Evolutionary conservation across 495 filamentous ascomycete species (phyloP).

Genomic region (Podospora anserina): DNA sequence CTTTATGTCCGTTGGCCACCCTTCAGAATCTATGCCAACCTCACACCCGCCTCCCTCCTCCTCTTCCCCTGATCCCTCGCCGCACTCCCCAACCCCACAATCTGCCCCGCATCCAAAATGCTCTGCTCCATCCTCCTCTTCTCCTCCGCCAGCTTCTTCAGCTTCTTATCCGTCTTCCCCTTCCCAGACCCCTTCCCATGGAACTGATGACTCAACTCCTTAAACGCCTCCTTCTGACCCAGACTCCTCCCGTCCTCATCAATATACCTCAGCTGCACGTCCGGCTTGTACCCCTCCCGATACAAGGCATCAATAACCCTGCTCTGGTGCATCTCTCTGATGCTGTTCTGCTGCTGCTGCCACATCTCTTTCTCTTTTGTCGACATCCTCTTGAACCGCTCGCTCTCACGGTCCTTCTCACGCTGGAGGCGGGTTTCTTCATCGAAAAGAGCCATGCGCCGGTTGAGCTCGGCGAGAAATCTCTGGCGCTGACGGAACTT

Average conservation of each 20-base stretch:
- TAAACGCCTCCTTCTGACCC: constrained; percentile 92
- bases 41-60: constrained; percentile 82
- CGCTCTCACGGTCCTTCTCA: constrained; percentile 78
- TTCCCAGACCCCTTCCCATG: constrained; percentile 97
- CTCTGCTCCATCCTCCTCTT: constrained; percentile 80
- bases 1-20: neutral
- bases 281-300: constrained; percentile 81
- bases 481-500: constrained; percentile 68
- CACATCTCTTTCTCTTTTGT: constrained; percentile 87
- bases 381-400: constrained; percentile 80
- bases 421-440: constrained; percentile 75
- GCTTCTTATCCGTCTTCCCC: constrained; percentile 92
- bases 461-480: constrained; percentile 78
- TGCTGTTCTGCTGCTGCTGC: constrained; percentile 79
- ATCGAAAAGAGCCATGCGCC: constrained; percentile 71
- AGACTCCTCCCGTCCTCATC: constrained; percentile 83
- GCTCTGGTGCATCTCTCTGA: constrained; percentile 76
- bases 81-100: constrained; percentile 77
- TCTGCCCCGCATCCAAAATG: constrained; percentile 74
- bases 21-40: constrained; percentile 57
- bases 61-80: constrained; percentile 75
- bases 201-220: constrained; percentile 88
- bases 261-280: constrained; percentile 83
- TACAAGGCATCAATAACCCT: constrained; percentile 79
- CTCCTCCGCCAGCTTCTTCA: constrained; percentile 97